These are phyloP conservation scores for Haberlea rhodopensis DNA, from an alignment of 257 asterid genomes.

Conservation along the genomic window DNA sequence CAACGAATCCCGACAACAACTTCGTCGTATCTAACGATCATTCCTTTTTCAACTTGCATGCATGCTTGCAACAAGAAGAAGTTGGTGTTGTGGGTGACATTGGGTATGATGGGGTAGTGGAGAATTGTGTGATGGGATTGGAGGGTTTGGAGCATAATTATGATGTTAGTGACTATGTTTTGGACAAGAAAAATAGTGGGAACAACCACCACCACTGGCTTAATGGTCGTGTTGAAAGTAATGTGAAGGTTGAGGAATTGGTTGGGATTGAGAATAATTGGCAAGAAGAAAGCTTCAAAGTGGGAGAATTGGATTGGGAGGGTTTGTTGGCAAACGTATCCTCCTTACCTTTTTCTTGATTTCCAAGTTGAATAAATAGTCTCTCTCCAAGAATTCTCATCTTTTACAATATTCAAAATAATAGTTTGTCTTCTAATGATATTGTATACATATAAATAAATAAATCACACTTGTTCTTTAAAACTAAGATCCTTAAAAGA, in stretches of 20 bases:
- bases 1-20: slow-evolving; percentile 17
- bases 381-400: slow-evolving; percentile 11
- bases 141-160: slow-evolving; percentile 37
- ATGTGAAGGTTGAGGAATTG: slow-evolving; percentile 48
- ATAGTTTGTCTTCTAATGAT: no score
- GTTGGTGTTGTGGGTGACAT: slow-evolving; percentile 12
- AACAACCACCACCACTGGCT: slow-evolving; percentile 20
- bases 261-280: slow-evolving; percentile 69
- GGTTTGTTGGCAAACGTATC: slow-evolving; percentile 95
- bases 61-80: slow-evolving; percentile 17
- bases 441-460: not conserved
- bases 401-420: not conserved
- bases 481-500: no score
- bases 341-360: slow-evolving; percentile 83
- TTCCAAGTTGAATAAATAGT: slow-evolving; percentile 52
- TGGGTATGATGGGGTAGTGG: slow-evolving; percentile 50
- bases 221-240: slow-evolving; percentile 25
- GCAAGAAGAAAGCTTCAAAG: slow-evolving; percentile 64
- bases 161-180: slow-evolving; percentile 31
- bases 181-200: slow-evolving; percentile 32
- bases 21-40: slow-evolving; percentile 27
- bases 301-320: slow-evolving; percentile 94
- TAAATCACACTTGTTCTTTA: no score
- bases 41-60: slow-evolving; percentile 30
- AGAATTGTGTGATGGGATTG: slow-evolving; percentile 48